phyloP scores from a whole-genome alignment of 306 rosid species.

The Fragaria iinumae region DNA sequence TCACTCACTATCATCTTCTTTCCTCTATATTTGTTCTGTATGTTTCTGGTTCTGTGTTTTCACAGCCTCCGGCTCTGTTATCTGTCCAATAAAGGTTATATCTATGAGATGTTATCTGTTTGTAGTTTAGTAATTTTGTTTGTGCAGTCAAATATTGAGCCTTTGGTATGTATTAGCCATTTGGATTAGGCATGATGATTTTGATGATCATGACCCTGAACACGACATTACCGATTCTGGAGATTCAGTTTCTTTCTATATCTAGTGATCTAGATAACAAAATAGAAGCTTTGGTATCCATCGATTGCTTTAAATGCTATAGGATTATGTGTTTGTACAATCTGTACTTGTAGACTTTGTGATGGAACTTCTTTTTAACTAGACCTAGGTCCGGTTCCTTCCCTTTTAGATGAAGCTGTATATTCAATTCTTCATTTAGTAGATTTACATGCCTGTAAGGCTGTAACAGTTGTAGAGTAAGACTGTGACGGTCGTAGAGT shows the following conservation, averaged over 20 bases:
- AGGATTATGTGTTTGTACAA: not conserved
- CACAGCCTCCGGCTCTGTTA: not conserved
- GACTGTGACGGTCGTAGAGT: not conserved
- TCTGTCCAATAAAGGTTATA: not conserved
- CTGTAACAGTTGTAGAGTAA: not conserved
- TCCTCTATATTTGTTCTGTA: not conserved
- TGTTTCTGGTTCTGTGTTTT: too few species aligned
- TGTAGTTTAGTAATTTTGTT: not conserved
- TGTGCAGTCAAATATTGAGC: not conserved
- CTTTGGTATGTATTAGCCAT: not conserved
- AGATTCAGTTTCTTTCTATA: not conserved
- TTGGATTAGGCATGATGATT: not conserved
- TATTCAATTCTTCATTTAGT: not conserved
- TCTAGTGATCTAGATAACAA: not conserved
- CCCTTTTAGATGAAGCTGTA: not conserved
- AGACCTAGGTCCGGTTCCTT: not conserved
- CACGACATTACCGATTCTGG: not conserved
- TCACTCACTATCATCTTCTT: slow-evolving; percentile 37
- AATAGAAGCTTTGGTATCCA: not conserved
- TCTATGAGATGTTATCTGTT: not conserved
- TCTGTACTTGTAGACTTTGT: not conserved
- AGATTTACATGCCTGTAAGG: not conserved
- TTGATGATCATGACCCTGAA: not conserved
- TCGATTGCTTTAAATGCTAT: not conserved
- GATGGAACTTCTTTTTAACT: not conserved